Base-by-base conservation (phyloP, 192 early-diverging fungal genomes). In the Linnemannia hyalina region DNA sequence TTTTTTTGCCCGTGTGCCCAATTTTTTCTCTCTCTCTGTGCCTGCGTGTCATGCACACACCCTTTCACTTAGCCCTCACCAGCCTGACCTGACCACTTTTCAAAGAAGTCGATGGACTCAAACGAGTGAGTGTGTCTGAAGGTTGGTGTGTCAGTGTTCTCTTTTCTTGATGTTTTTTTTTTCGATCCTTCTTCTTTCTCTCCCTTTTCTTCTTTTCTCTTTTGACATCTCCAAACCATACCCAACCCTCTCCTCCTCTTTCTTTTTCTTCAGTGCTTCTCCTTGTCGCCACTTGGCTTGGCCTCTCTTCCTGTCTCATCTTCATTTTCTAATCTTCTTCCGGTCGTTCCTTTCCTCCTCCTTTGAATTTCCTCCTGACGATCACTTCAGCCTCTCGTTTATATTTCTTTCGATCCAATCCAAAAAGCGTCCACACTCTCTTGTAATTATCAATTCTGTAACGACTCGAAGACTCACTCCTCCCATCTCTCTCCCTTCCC, bases 391-490 rank as follows among this genome's bases (percentile, higher is more conserved):
- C 40, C 23, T 46, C 40, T 42, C 52, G 52, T 16, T 41, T 29
- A 6, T 49, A 47, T 75, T 41, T 11, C 36, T 42, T 35, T 42
- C 38, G 35, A 70, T 36, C 69, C 18, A 36, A 41, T 18, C 36
- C 35, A 38, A 70, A 70, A 13, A 20, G 36, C 10, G 38, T 42
- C 41, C 40, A 71, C 70, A 71, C 70, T 40, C 49, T 52, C 20
- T 71, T 40, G 70, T 20, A 71, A 9, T 42, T 6, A 3, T 22
- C 22, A 36, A 71, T 22, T 52, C 70, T 23, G 40, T 71, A 40
- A 71, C 70, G 70, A 71, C 70, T n/a, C 70, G 70, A 41, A 44
- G 38, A 71, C 70, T 22, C 38, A 42, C 20, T 71, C 70, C 60
- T 22, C 70, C 70, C 6, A 1, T 38, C 38, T 42, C 41, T 26